A percentile compares a stretch with the other conserved stretches of the same genome.
phyloP scores from a whole-genome alignment of 441 rosid species.

The Iberis amara region DNA sequence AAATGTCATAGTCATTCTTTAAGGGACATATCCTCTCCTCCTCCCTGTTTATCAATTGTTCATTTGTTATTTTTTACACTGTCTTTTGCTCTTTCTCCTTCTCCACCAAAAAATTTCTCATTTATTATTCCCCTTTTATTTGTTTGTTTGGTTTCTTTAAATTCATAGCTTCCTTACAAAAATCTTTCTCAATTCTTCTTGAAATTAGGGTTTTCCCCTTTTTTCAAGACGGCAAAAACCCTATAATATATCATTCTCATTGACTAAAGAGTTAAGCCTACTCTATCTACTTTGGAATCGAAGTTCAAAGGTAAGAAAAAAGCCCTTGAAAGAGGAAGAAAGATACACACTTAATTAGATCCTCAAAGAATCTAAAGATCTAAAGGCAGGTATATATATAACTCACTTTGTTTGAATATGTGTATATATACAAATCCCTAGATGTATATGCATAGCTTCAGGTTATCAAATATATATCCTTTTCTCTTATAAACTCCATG shows the following conservation, averaged over 20 bases:
- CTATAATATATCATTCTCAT: slow-evolving; percentile 30
- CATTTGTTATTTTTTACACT: slow-evolving; percentile 43
- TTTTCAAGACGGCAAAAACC: slow-evolving; percentile 30
- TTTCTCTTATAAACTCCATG: slow-evolving; percentile 8
- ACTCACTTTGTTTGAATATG: neutral
- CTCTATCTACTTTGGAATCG: slow-evolving; percentile 31
- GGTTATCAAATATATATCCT: slow-evolving; percentile 7
- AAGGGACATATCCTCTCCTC: slow-evolving; percentile 55
- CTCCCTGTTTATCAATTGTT: slow-evolving; percentile 32
- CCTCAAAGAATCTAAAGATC: slow-evolving; percentile 28
- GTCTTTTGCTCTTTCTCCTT: slow-evolving; percentile 70
- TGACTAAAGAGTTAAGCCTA: slow-evolving; percentile 39
- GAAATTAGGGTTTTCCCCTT: slow-evolving; percentile 45
- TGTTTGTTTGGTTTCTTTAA: slow-evolving; percentile 29
- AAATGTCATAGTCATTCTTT: slow-evolving; percentile 65
- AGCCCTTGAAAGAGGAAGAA: slow-evolving; percentile 40
- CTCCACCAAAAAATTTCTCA: slow-evolving; percentile 38
- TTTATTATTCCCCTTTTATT: slow-evolving; percentile 26
- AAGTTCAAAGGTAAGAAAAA: slow-evolving; percentile 30
- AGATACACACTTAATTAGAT: slow-evolving; percentile 24
- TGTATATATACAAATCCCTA: slow-evolving; percentile 13
- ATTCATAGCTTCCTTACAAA: slow-evolving; percentile 26
- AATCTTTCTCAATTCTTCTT: slow-evolving; percentile 30
- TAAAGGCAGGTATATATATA: slow-evolving; percentile 30
- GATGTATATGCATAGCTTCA: slow-evolving; percentile 14